These are phyloP conservation scores for Trichoderma brevicompactum DNA, from an alignment of 2,329 filamentous ascomycete species.

Conservation along the genomic window DNA sequence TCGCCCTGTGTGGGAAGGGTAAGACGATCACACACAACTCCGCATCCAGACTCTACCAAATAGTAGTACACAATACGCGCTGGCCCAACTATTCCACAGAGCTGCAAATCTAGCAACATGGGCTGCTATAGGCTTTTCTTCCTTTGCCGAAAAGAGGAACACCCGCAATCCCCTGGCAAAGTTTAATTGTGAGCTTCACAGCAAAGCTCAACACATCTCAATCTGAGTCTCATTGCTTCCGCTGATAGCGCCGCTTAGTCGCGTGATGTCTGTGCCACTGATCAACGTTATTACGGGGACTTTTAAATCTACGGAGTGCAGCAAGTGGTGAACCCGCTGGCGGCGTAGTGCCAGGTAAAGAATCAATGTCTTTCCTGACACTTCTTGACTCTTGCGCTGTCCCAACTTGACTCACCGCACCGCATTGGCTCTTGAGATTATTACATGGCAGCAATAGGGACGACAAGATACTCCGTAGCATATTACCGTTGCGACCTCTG, in stretches of 20 bases:
- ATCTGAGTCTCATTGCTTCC: not conserved
- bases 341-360: no score
- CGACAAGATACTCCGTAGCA: no score
- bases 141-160: not conserved
- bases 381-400: no score
- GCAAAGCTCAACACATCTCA: not conserved
- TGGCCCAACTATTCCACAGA: not conserved
- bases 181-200: constrained; percentile 7
- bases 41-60: constrained; percentile 17
- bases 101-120: not conserved
- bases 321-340: no score
- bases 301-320: not conserved
- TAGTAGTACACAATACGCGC: no score
- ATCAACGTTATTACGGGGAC: not conserved
- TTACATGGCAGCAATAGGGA: no score
- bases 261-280: constrained; percentile 5
- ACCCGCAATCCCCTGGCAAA: constrained; percentile 6
- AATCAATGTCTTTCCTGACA: no score
- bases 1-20: not conserved
- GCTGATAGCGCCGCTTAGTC: constrained; percentile 1
- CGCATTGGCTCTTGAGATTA: no score
- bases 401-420: no score
- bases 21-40: constrained; percentile 22
- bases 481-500: no score
- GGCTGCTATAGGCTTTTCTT: constrained; percentile 2